Evolutionary conservation across 169 alveolate species (phyloP).

Genomic region (Babesia caballi): DNA sequence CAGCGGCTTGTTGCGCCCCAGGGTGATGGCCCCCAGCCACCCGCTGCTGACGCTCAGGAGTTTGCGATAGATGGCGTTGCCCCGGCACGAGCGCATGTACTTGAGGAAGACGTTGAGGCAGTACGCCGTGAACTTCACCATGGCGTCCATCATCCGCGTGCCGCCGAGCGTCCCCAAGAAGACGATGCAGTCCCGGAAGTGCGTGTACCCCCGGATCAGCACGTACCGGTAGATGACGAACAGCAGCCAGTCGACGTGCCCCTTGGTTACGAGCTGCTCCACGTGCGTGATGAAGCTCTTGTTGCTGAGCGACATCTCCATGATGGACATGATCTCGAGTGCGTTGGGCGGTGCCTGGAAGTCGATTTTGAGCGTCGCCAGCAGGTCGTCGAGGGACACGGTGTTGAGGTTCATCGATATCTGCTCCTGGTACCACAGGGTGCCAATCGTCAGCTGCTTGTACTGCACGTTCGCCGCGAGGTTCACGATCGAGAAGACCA

Average conservation of each 20-base stretch:
- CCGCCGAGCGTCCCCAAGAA: constrained; percentile 67
- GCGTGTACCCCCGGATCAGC: constrained; percentile 67
- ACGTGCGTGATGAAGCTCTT: constrained; percentile 58
- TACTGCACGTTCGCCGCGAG: constrained; percentile 35
- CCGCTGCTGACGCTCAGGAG: constrained; percentile 83
- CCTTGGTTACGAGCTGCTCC: constrained; percentile 63
- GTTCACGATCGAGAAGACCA: constrained; percentile 33
- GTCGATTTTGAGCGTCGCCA: constrained; percentile 32
- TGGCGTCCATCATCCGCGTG: constrained; percentile 63
- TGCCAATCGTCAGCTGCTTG: constrained; percentile 8
- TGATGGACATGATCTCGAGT: constrained; percentile 53
- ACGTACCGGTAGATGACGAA: constrained; percentile 66
- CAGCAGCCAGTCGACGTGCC: constrained; percentile 68
- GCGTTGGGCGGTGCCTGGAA: constrained; percentile 55
- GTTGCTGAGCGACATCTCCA: constrained; percentile 63
- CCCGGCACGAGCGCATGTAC: constrained; percentile 79
- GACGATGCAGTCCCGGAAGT: constrained; percentile 67
- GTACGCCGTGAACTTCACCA: constrained; percentile 76
- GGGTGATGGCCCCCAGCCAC: constrained; percentile 87
- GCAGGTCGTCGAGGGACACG: constrained; percentile 45
- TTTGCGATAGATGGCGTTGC: constrained; percentile 79
- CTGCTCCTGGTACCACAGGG: constrained; percentile 49
- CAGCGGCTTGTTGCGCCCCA: constrained; percentile 85
- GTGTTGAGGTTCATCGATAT: constrained; percentile 33
- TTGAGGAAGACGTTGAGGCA: constrained; percentile 81